phyloP scores from a whole-genome alignment of 2,329 filamentous ascomycete genomes.

The Paecilomyces sp. region DNA sequence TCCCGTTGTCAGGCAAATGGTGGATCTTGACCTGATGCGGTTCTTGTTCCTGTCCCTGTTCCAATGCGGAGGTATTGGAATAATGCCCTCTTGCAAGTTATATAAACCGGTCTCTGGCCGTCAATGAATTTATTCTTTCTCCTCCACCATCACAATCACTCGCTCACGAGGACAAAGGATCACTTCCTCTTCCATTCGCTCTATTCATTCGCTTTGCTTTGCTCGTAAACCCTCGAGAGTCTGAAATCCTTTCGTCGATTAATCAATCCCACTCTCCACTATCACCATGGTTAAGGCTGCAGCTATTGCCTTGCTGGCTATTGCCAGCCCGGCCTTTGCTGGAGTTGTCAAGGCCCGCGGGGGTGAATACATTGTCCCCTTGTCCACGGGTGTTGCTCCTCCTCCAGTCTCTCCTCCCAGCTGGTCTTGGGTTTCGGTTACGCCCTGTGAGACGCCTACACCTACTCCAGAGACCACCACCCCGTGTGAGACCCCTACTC shows the following conservation, averaged over 20 bases:
- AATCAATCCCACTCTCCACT: constrained; percentile 6
- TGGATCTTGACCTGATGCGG: neutral
- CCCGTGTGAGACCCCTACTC: neutral
- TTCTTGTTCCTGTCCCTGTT: neutral
- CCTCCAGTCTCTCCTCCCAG: neutral
- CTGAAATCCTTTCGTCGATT: constrained; percentile 4
- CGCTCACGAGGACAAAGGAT: constrained; percentile 2
- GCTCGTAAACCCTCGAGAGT: constrained; percentile 2
- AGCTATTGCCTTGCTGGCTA: constrained; percentile 26
- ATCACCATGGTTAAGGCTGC: constrained; percentile 28
- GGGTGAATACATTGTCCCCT: neutral
- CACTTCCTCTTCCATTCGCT: constrained; percentile 9
- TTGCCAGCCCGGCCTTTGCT: constrained; percentile 28
- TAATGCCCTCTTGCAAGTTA: neutral
- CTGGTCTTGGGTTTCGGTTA: neutral
- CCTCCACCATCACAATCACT: neutral
- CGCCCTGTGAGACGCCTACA: neutral
- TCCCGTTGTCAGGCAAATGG: neutral
- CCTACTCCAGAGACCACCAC: neutral
- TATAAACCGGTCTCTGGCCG: neutral
- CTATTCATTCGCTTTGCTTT: constrained; percentile 14
- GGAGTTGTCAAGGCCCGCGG: constrained; percentile 22
- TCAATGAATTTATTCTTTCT: neutral
- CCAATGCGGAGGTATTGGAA: neutral
- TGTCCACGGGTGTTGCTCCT: neutral